Evolutionary conservation across 129 eudicot genomes (phyloP), one percentile per base, ranked within the genome.

Genomic region (Silybum marianum): DNA sequence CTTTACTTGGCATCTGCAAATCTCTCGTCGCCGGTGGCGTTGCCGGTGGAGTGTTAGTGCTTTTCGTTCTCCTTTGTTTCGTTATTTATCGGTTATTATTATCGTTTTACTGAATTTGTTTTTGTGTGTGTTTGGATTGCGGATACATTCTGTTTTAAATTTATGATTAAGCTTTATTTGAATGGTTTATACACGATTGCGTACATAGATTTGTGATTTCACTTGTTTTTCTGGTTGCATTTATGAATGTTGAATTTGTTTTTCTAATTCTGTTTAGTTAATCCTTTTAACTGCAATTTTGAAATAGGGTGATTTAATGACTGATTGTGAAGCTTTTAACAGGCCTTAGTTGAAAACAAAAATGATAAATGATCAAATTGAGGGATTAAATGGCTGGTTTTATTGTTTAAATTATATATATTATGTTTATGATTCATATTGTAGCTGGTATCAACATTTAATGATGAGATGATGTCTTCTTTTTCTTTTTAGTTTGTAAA

Each of bases 1-100:
- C 91, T 34, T 67, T 84, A 12, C 91, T 93, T 71, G 90, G 89
- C 21, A 87, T 96, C 81, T 89, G 92, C 85, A 96, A 96, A 81
- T 96, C 99, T 36, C 97, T 96, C 54, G 86, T 89, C 62, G 99
- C 99, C 38, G 99, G 99, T 4, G 99, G 99, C 3, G 89, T 93
- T 73, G 99, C 99, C 65, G 99, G 98, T 30, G 99, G 99, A 80
- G 82, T 96, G 99, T 96, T 34, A 87, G 99, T 80, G 26, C 25
- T 66, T 18, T 18, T 66, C 24, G 9, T 22, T 12, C 76, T 68
- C 30, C 9, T 25, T 13, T 14, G 4, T 68, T 75, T 82, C 21
- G 51, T 66, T 48, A 13, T 69, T 77, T 78, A 25, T 73, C 67
- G 6, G 6, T 22, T 28, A 3, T 51, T 22, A 32, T 12, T 34